These are phyloP conservation scores for Quillaja saponaria DNA, from an alignment of 306 rosid genomes.

Conservation along the genomic window DNA sequence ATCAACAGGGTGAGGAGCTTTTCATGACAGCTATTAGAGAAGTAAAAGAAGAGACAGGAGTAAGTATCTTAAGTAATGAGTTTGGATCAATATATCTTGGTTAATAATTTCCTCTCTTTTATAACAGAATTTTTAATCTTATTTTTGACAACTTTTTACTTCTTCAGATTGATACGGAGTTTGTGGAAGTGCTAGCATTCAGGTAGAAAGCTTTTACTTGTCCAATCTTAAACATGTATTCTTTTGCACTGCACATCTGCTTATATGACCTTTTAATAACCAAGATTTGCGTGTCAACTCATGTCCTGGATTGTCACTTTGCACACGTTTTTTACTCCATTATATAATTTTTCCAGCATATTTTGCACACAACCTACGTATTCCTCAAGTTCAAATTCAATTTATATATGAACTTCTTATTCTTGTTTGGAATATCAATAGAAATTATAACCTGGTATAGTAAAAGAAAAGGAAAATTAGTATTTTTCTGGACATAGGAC, in stretches of 20 bases:
- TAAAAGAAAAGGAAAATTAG: too few relatives aligned
- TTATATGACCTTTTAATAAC: background rate
- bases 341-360: too few relatives aligned
- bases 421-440: too few relatives aligned
- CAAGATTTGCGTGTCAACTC: background rate
- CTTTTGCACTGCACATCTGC: background rate
- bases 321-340: too few relatives aligned
- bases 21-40: slow-evolving; percentile 48
- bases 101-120: background rate
- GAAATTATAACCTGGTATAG: too few relatives aligned
- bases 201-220: slow-evolving; percentile 30
- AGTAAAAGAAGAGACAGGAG: slow-evolving; percentile 69
- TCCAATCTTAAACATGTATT: background rate
- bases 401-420: too few relatives aligned
- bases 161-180: slow-evolving; percentile 52
- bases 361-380: slow-evolving; percentile 1
- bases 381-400: slow-evolving; percentile 8
- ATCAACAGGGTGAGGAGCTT: slow-evolving; percentile 54
- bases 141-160: slow-evolving; percentile 2
- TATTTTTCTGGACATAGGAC: too few relatives aligned
- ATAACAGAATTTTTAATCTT: too few relatives aligned
- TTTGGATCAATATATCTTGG: slow-evolving; percentile 11
- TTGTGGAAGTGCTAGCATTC: slow-evolving; percentile 52
- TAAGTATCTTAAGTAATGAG: slow-evolving; percentile 30
- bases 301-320: too few relatives aligned